Percentiles rank a stretch among this genome's conserved stretches.
Conservation (phyloP, 805 yeast species). For the Candida bentonensis region DNA sequence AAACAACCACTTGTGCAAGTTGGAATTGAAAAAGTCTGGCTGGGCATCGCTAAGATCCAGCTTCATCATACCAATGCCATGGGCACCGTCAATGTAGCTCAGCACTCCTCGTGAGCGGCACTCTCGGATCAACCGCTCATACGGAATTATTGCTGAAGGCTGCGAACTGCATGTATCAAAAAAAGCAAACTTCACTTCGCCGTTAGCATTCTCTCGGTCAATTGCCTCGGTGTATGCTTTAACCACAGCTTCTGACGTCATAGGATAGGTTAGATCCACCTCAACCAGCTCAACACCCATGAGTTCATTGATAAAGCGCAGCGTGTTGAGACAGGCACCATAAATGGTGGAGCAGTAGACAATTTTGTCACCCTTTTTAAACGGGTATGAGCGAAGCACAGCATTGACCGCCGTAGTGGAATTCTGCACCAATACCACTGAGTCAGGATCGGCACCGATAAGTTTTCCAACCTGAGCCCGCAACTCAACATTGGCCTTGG, state of each 20-base stretch:
- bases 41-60: conserved; percentile 16
- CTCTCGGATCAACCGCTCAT: conserved; percentile 29
- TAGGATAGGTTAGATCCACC: conserved; percentile 31
- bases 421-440: conserved; percentile 40
- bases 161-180: conserved; percentile 45
- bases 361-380: conserved; percentile 37
- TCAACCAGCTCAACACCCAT: conserved; percentile 24
- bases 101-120: conserved; percentile 34
- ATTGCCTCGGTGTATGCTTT: conserved; percentile 14
- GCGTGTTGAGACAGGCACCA: conserved; percentile 40
- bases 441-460: conserved; percentile 33
- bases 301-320: conserved; percentile 15
- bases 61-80: conserved; percentile 36
- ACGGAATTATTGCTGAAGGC: conserved; percentile 54
- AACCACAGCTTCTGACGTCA: conserved; percentile 29
- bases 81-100: conserved; percentile 63
- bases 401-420: conserved; percentile 50
- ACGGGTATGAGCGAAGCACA: conserved; percentile 39
- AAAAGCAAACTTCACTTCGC: conserved; percentile 28
- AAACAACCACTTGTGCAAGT: conserved; percentile 58
- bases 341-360: conserved; percentile 37
- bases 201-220: conserved; percentile 17
- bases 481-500: conserved; percentile 16
- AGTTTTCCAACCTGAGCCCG: conserved; percentile 27
- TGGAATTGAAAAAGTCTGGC: conserved; percentile 50